Percentiles rank a stretch among this genome's conserved stretches.
These are phyloP conservation scores for Suhomyces chickasaworum DNA, from an alignment of 1,139 yeast species.

Conservation along the genomic window DNA sequence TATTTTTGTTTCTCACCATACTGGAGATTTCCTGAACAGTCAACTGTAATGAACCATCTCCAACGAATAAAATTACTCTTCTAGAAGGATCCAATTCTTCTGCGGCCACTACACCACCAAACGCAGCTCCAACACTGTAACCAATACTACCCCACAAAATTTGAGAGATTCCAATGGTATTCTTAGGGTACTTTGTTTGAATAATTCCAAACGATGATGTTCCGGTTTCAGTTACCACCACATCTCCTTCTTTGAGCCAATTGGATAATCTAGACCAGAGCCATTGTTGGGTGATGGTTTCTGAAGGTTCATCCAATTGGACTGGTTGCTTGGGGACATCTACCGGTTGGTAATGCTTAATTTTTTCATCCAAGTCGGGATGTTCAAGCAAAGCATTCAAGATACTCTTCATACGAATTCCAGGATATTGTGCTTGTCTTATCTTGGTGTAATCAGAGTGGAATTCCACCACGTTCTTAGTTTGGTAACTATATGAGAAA, in stretches of 20 bases:
- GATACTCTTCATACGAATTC: constrained; percentile 39
- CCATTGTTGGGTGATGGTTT: constrained; percentile 30
- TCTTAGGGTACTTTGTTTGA: constrained; percentile 34
- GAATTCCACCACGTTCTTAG: constrained; percentile 81
- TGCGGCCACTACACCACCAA: constrained; percentile 32
- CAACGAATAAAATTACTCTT: constrained; percentile 78
- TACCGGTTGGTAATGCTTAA: constrained; percentile 20
- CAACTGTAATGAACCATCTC: constrained; percentile 87
- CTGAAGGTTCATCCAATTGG: constrained; percentile 7
- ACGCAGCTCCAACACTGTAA: constrained; percentile 29
- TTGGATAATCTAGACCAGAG: constrained; percentile 33
- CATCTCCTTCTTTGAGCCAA: constrained; percentile 36
- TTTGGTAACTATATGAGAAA: constrained; percentile 77
- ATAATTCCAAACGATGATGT: constrained; percentile 42
- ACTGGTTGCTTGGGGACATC: constrained; percentile 6
- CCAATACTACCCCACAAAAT: constrained; percentile 36
- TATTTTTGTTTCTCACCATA: constrained; percentile 74
- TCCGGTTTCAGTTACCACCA: constrained; percentile 38
- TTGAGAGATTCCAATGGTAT: constrained; percentile 38
- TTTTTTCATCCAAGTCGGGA: constrained; percentile 18
- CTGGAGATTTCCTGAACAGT: constrained; percentile 86
- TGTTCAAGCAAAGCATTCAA: constrained; percentile 23
- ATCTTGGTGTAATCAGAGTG: constrained; percentile 84
- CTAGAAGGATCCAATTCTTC: constrained; percentile 66
- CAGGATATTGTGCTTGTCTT: constrained; percentile 40